A percentile compares a stretch with the other conserved stretches of the same genome.
Evolutionary conservation across 129 eudicot genomes (phyloP).

Genomic region (Solidago caesia): DNA sequence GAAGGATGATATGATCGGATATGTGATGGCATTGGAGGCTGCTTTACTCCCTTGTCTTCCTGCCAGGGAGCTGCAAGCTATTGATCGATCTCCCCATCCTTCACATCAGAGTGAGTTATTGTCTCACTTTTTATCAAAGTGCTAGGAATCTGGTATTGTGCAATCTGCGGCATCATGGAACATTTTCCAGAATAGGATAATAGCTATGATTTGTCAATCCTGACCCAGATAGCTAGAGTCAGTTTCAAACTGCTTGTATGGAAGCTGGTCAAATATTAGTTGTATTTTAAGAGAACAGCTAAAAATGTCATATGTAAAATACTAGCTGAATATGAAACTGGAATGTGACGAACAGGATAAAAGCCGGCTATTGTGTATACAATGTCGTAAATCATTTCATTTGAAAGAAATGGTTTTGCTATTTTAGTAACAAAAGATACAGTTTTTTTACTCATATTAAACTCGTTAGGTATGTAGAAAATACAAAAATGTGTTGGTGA

Average conservation of each 20-base stretch:
- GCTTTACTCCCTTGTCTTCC: slow-evolving; percentile 97
- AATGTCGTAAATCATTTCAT: neutral
- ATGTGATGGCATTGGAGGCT: slow-evolving; percentile 82
- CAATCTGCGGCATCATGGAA: neutral
- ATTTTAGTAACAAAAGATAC: no score
- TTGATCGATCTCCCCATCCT: slow-evolving; percentile 94
- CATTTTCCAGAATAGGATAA: neutral
- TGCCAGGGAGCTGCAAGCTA: slow-evolving; percentile 97
- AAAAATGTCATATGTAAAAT: no score
- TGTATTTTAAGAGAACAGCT: neutral
- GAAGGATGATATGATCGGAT: slow-evolving; percentile 68
- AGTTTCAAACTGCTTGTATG: no score
- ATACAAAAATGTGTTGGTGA: neutral
- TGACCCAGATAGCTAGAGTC: neutral
- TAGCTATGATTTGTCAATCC: no score
- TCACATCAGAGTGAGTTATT: slow-evolving; percentile 65
- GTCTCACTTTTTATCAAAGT: neutral
- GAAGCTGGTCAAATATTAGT: no score
- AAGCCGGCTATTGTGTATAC: no score
- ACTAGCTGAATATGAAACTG: no score
- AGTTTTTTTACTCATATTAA: no score
- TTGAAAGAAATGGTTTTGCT: neutral
- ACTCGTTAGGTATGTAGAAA: neutral
- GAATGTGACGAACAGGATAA: neutral
- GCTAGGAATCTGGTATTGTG: neutral